These are phyloP conservation scores for Eucalyptus brandiana DNA, from an alignment of 345 rosid genomes.

Conservation along the genomic window DNA sequence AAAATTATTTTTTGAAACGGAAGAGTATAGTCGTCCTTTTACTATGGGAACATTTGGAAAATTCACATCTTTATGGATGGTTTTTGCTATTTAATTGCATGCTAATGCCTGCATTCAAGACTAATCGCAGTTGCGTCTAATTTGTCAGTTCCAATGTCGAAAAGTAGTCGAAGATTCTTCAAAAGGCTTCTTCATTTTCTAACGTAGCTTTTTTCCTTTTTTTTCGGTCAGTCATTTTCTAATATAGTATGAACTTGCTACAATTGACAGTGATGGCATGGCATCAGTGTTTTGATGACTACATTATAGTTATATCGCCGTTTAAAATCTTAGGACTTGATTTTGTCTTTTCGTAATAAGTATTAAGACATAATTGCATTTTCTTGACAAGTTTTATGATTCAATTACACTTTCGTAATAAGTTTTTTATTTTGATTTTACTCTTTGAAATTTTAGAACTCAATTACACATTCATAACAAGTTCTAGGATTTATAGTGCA, in stretches of 20 bases:
- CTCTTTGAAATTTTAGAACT: too few relatives aligned
- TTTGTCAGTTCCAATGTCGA: background rate
- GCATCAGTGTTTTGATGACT: fast-evolving
- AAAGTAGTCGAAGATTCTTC: background rate
- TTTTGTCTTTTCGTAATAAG: too few relatives aligned
- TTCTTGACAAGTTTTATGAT: fast-evolving
- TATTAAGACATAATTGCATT: fast-evolving
- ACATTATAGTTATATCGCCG: fast-evolving
- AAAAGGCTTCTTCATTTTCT: background rate
- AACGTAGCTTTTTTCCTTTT: background rate
- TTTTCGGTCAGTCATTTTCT: background rate
- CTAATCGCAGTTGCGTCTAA: background rate
- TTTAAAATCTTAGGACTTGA: background rate
- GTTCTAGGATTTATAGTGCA: too few relatives aligned
- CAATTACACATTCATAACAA: too few relatives aligned
- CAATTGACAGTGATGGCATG: background rate
- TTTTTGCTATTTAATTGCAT: background rate
- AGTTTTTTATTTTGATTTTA: fast-evolving
- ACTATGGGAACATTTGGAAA: background rate
- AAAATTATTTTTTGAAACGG: background rate
- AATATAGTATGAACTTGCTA: background rate
- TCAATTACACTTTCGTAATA: fast-evolving
- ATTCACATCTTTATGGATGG: background rate
- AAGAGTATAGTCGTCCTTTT: background rate
- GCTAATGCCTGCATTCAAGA: background rate